Conservation (phyloP, 2,329 filamentous ascomycete species). For the Coleophoma crateriformis region DNA sequence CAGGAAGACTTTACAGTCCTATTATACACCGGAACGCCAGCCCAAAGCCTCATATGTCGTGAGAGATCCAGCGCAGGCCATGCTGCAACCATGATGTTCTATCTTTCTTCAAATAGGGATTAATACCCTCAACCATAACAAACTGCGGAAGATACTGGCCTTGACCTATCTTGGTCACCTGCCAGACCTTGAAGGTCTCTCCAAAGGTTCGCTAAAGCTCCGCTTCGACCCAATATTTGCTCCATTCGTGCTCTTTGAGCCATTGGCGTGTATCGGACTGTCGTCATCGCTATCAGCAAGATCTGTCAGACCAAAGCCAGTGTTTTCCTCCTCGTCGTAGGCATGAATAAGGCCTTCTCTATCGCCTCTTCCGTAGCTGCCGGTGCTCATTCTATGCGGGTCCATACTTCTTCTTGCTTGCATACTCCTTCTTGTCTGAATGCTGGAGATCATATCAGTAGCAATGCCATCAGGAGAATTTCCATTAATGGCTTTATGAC, state of each 20-base stretch:
- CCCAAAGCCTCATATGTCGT: constrained; percentile 15
- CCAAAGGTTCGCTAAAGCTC: constrained; percentile 20
- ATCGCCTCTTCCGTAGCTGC: constrained; percentile 55
- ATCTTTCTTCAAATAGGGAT: not conserved
- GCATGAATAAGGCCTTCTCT: constrained; percentile 79
- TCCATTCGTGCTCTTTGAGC: constrained; percentile 26
- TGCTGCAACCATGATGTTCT: constrained; percentile 7
- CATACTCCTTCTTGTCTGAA: constrained; percentile 91
- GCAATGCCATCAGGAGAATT: constrained; percentile 71
- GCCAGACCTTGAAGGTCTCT: constrained; percentile 13
- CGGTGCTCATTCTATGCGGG: constrained; percentile 53
- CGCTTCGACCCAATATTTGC: constrained; percentile 23
- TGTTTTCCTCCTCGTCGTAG: constrained; percentile 78
- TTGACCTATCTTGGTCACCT: constrained; percentile 10
- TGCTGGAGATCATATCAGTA: constrained; percentile 83
- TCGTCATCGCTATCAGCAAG: constrained; percentile 73
- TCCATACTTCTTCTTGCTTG: constrained; percentile 74
- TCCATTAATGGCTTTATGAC: constrained; percentile 58
- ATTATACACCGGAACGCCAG: constrained; percentile 5
- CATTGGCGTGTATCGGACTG: constrained; percentile 31
- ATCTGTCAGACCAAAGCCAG: constrained; percentile 71
- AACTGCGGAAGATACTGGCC: constrained; percentile 10
- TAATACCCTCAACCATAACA: constrained; percentile 11
- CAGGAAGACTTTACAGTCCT: constrained; percentile 1
- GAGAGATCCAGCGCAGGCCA: constrained; percentile 14